phyloP scores from a whole-genome alignment of 2,329 filamentous ascomycete species.

The Fusarium irregulare region DNA sequence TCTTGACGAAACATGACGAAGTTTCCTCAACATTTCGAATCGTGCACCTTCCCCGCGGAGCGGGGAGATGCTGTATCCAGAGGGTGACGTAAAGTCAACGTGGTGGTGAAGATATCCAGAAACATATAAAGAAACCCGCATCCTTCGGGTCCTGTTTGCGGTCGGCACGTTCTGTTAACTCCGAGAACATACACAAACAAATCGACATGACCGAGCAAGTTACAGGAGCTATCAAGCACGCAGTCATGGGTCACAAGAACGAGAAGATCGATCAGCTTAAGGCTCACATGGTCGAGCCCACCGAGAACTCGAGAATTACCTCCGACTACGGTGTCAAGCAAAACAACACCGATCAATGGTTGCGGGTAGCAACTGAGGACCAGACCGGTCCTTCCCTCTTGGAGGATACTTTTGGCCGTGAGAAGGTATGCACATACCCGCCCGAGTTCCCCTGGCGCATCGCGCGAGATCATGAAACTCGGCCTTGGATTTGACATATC shows the following conservation, averaged over 20 bases:
- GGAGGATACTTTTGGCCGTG: constrained; percentile 77
- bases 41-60: not conserved
- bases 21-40: not conserved
- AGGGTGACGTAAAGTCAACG: constrained; percentile 40
- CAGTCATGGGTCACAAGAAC: constrained; percentile 55
- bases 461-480: too few species aligned
- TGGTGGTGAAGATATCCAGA: not conserved
- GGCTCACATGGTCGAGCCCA: constrained; percentile 67
- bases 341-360: constrained; percentile 80
- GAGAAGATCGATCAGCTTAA: constrained; percentile 72
- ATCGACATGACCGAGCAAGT: constrained; percentile 39
- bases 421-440: constrained; percentile 67
- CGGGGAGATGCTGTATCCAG: not conserved
- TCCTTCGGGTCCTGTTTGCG: not conserved
- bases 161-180: not conserved
- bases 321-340: constrained; percentile 83
- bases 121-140: fast-evolving
- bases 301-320: constrained; percentile 71
- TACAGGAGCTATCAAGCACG: constrained; percentile 52
- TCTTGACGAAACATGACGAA: constrained; percentile 29
- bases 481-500: too few species aligned
- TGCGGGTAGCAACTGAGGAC: constrained; percentile 71
- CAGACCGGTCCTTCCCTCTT: constrained; percentile 74
- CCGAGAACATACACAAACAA: too few species aligned
- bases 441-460: too few species aligned